Base-by-base conservation (phyloP, 192 early-diverging fungal species). In the Linnemannia exigua region DNA sequence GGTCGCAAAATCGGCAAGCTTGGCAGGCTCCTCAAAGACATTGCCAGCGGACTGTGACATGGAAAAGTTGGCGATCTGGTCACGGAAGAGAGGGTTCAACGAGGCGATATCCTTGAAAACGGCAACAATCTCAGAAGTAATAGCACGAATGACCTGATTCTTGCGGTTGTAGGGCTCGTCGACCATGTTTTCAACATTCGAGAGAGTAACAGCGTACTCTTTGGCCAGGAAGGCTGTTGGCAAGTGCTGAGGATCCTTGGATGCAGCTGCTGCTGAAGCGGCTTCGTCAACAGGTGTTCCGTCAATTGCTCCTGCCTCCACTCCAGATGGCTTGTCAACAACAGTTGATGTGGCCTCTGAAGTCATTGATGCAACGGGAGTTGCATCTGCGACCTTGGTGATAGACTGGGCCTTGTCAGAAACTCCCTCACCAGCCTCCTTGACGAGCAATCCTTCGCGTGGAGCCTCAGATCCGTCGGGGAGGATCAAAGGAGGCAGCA, bases 11-110 rank as follows among this genome's bases (percentile, higher is more conserved):
- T 99, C 98, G 8, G 98, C 98, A 72, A 99, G 88, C 70, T 97
- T 97, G 37, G 96, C 94, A 35, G 98, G 96, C 77, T 98, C 97
- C 75, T 96, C 95, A 89, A 99, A 97, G 22, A 98, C 95, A 69
- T 96, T 98, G 52, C 97, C 97, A 22, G 97, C 97, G 35, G 97
- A 96, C 87, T 99, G 97, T 1, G 95, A 95, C 91, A 98, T 97
- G 67, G 95, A 96, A 88, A 99, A 98, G 81, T 95, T 96, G 75
- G 98, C 95, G 82, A 99, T 99, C 90, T 99, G 98, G 89, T 99
- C 98, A 41, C 98, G 93, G 89, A 99, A 96, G 54, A 99, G 93
- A 15, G 97, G 97, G 84, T 99, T 99, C 83, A 98, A 86, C 12
- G 94, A 91, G 9, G 97, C 96, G 77, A 99, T 98, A 87, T 99